Base-by-base conservation (phyloP, 495 filamentous ascomycete species). In the Emericellopsis terricola region DNA sequence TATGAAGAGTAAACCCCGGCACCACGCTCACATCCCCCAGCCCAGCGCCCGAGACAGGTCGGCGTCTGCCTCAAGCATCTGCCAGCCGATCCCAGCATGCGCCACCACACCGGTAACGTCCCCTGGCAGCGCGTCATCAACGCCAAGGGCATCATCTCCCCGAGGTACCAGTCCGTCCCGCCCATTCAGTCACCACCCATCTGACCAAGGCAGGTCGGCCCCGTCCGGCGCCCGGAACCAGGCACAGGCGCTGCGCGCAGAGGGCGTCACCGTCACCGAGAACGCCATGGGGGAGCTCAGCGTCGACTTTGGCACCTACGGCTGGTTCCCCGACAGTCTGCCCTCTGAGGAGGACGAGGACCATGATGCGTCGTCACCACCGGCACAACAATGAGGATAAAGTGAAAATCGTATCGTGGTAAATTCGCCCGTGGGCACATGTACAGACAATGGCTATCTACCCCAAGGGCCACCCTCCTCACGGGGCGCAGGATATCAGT, bases 71-170 rank as follows among this genome's bases (percentile, higher is more conserved):
- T 94, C 1, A 94, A 93, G 48, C 75, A 89, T 43, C 74, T 96
- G 11, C 70, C 87, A 2, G 24, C 45, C 9, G 54, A 51, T 51
- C 43, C 55, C 16, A 51, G 45, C 23, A 41, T 40, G 34, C 54
- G 44, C 38, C 91, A 75, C 53, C 69, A 94, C 45, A 57, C 64
- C 37, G 62, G 53, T 13, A 94, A 81, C 43, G 85, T 94, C 8
- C 87, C 86, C 3, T 96, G 87, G 87, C 87, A 94, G 59, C 63
- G 87, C 30, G 83, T 96, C 8, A 78, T 94, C 40, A 91, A 86
- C 46, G 52, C 78, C 2, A 86, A 81, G 52, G 85, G 85, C 13
- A 62, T 71, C 38, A 85, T 96, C 41, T 87, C 83, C 19, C 78
- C 76, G 20, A 69, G 85, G 82, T 91, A 2, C 29, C 9, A 26